phyloP scores from a whole-genome alignment of 768 basidiomycete species.

The Termitomyces sp. region DNA sequence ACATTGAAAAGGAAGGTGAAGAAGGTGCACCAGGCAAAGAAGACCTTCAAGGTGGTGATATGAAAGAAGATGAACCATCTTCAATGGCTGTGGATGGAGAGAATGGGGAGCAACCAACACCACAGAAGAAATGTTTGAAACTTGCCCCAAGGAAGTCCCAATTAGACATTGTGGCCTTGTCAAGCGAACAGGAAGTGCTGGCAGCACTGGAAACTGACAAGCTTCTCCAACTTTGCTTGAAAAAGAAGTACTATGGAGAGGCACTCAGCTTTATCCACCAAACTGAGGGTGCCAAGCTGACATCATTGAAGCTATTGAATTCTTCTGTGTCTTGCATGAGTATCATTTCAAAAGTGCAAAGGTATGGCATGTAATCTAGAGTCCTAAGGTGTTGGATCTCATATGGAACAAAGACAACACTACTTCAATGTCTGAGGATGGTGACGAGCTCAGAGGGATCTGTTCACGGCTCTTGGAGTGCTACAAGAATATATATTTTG shows the following conservation, averaged over 20 bases:
- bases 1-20: slow-evolving; percentile 45
- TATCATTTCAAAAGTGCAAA: slow-evolving; percentile 80
- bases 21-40: slow-evolving; percentile 20
- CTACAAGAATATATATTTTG: slow-evolving; percentile 87
- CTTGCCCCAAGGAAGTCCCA: slow-evolving; percentile 64
- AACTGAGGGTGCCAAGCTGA: slow-evolving; percentile 63
- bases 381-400: slow-evolving; percentile 84
- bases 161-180: slow-evolving; percentile 63
- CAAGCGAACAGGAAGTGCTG: slow-evolving; percentile 68
- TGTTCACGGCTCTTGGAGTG: slow-evolving; percentile 85
- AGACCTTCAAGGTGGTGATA: slow-evolving; percentile 39
- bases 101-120: slow-evolving; percentile 25
- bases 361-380: slow-evolving; percentile 30
- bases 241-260: slow-evolving; percentile 85
- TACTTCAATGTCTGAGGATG: slow-evolving; percentile 62
- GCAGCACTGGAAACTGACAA: slow-evolving; percentile 67
- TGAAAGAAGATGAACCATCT: slow-evolving; percentile 21
- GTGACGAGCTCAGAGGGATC: slow-evolving; percentile 80
- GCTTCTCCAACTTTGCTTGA: slow-evolving; percentile 61
- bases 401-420: slow-evolving; percentile 96
- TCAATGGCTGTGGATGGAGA: slow-evolving; percentile 38
- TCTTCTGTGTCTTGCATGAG: slow-evolving; percentile 78
- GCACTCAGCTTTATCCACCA: slow-evolving; percentile 75
- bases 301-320: slow-evolving; percentile 83
- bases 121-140: slow-evolving; percentile 37